phyloP scores from a whole-genome alignment of 345 rosid genomes.

The Hibiscus tridactylites region DNA sequence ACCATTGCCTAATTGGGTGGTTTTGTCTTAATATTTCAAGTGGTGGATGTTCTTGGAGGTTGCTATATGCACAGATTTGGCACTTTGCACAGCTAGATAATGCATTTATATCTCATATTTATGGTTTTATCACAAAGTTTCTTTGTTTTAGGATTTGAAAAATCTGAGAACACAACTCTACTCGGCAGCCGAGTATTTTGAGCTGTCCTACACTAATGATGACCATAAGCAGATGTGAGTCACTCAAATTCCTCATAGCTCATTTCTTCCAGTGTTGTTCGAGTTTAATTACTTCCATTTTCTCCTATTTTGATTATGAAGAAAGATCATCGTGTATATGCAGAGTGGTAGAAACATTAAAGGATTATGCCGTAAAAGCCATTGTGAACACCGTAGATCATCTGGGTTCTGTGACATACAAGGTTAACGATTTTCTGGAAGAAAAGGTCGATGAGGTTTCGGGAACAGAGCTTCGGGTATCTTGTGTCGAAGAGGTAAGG shows the following conservation, averaged over 20 bases:
- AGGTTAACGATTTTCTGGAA: conserved; percentile 74
- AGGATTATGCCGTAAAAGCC: conserved; percentile 88
- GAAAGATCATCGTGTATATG: conserved; percentile 15
- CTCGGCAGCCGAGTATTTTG: conserved; percentile 95
- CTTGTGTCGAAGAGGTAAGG: conserved; percentile 81
- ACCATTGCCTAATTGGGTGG: not conserved
- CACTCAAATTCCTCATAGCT: conserved; percentile 1
- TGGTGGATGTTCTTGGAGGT: not conserved
- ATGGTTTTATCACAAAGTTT: not conserved
- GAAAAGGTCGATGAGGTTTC: conserved; percentile 82
- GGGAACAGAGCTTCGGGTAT: conserved; percentile 63
- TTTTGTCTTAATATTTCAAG: not conserved
- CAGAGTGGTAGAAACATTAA: conserved; percentile 87
- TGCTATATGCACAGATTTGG: not conserved
- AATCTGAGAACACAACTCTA: conserved; percentile 79
- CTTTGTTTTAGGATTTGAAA: conserved; percentile 58
- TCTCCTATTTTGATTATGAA: not conserved
- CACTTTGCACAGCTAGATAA: not conserved
- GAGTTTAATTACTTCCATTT: conserved; percentile 1
- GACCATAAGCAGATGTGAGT: conserved; percentile 79
- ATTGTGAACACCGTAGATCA: conserved; percentile 92
- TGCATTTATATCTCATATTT: not conserved
- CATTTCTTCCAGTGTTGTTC: not conserved
- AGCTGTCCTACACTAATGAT: conserved; percentile 70
- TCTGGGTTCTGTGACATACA: conserved; percentile 85